Base-by-base conservation (phyloP, 2,329 filamentous ascomycete species). In the Aspergillus melleus region DNA sequence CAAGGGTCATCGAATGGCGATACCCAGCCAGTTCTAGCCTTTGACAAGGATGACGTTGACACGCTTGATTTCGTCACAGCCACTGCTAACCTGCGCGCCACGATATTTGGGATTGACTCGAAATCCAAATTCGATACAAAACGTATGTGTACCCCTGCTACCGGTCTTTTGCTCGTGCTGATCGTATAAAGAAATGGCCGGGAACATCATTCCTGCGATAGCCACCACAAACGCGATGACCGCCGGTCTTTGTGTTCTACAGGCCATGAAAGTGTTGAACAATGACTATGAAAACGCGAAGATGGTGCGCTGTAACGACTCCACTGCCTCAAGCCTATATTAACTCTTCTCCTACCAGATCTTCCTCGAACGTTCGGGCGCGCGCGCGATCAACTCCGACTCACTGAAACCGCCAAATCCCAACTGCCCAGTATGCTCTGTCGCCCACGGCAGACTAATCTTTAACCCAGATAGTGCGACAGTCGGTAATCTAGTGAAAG, bases 161-260 rank as follows among this genome's bases (percentile, higher is more conserved):
- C 50, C 26, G 54, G 32, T n/a, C 20, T 5, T 10, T 52, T 32
- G 22, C 6, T 47, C 29, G 24, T 57, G 56, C 61, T 63, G 51
- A 62, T 20, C 20, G 32, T 60, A 9, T 64, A 46, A 52, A 84
- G 90, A 99, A 77, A 99, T 98, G 94, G 95, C 95, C 4, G 95
- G 95, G 56, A 99, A 99, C 74, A 99, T 99, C 69, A 99, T 99
- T 62, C 95, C 95, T 1, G 95, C 95, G 2, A 99, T 99, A 72
- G 95, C 95, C 5, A 99, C 95, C 0, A 98, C 95, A 0, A 99
- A 99, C 74, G 95, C 95, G 16, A 96, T 98, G 74, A 94, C 95
- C 1, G 95, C 95, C 16, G 90, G 92, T 12, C 84, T 99, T 10
- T 98, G 93, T 71, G 92, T 98, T 6, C 80, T 99, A 26, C 90